Base-by-base conservation (phyloP, 176 grass and related monocot species). In the Ananas comosus region DNA sequence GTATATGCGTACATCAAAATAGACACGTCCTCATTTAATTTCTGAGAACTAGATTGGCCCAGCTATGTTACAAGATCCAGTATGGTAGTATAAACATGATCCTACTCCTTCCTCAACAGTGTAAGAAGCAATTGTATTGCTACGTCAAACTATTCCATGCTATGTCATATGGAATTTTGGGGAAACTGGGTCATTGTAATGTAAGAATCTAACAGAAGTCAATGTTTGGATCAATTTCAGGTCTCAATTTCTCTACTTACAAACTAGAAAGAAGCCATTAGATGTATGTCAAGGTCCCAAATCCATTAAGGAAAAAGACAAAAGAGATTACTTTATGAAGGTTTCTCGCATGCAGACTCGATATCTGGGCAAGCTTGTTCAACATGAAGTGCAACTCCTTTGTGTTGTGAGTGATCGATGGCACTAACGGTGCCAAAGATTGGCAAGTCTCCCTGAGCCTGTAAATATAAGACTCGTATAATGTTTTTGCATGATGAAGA, bases 341-440 rank as follows among this genome's bases (percentile, higher is more conserved):
- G 75, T 87, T 96, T 64, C 88, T 88, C 68, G 92, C 83, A 87
- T 96, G 92, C 56, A 96, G 76, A 80, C 86, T 91, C 59, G 92
- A 91, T 78, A 84, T 57, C 18, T 84, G 88, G 65, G 87, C 92
- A 71, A 96, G 92, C 74, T 85, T 96, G 56, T 79, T 92, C 72
- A 96, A 64, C 71, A 89, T 87, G 64, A 81, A 83, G 76, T 96
- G 92, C 64, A 96, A 64, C 73, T 89, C 83, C 74, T 83, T 91
- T 74, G 73, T 86, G 79, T 73, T 50, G 27, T 78, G 74, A 51
- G 76, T 87, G 47, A 92, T 77, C 19, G 84, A 85, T 63, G 83
- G 79, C 70, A 89, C 86, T 71, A 91, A 64, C 79, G 83, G 79
- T 53, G 69, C 86, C 66, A 92, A 76, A 76, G 67, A 53, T 85